These are phyloP conservation scores for Yamadazyma blattariae DNA, from an alignment of 1,139 yeast species.

Conservation along the genomic window DNA sequence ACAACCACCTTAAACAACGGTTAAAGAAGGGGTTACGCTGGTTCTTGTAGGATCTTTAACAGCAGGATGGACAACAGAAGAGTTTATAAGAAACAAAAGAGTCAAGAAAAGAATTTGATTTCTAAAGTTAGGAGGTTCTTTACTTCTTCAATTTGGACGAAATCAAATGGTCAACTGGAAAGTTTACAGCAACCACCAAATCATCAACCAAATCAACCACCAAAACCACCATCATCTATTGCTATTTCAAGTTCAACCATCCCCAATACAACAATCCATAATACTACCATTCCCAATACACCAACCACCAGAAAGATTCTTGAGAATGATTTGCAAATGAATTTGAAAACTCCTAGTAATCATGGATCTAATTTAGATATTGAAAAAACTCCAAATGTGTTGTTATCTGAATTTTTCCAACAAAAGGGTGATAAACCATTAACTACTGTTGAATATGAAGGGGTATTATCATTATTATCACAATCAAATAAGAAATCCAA, in stretches of 20 bases:
- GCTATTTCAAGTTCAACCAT: not conserved
- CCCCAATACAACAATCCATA: not conserved
- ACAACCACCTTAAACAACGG: too few species aligned
- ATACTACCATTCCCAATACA: not conserved
- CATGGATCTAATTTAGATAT: conserved; percentile 6
- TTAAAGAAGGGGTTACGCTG: too few species aligned
- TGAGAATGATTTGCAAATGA: not conserved
- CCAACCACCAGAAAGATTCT: conserved; percentile 1
- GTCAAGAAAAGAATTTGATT: conserved; percentile 21
- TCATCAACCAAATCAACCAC: too few species aligned
- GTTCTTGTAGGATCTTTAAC: too few species aligned
- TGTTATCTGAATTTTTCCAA: conserved; percentile 69
- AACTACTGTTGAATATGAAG: conserved; percentile 77
- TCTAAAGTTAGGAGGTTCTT: conserved; percentile 30
- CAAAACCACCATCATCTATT: conserved; percentile 2
- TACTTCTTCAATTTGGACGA: conserved; percentile 15
- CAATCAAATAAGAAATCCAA: conserved; percentile 14
- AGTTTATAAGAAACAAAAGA: conserved; percentile 24
- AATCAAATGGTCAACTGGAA: too few species aligned
- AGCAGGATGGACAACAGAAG: conserved; percentile 51
- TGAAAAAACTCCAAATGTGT: conserved; percentile 41
- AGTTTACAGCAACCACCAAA: too few species aligned
- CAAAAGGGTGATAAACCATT: conserved; percentile 75
- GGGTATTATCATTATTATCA: conserved; percentile 63
- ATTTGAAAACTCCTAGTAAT: conserved; percentile 1